These are phyloP conservation scores for Leccinum uliginosum DNA, from an alignment of 768 basidiomycete species.

Conservation along the genomic window DNA sequence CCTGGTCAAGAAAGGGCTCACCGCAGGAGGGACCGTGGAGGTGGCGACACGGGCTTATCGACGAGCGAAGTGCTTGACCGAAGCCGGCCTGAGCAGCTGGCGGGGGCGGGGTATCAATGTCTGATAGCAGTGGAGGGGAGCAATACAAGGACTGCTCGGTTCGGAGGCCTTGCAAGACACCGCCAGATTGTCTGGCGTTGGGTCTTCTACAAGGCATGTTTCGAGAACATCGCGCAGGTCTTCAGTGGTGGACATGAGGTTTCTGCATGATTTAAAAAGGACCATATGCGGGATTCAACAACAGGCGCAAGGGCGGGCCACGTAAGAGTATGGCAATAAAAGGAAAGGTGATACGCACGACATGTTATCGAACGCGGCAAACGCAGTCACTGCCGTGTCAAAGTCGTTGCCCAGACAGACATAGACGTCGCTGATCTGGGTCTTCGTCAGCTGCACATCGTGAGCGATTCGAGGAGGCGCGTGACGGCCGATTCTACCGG, in stretches of 20 bases:
- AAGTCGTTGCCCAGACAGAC: conserved; percentile 97
- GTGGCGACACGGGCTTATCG: conserved; percentile 55
- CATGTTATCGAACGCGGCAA: conserved; percentile 81
- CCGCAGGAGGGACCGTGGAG: conserved; percentile 41
- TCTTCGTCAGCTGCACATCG: conserved; percentile 75
- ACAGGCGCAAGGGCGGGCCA: not conserved
- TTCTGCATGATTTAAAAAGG: conserved; percentile 42
- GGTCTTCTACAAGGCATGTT: conserved; percentile 87
- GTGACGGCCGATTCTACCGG: conserved; percentile 90
- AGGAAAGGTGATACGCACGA: conserved; percentile 54
- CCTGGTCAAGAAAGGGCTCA: conserved; percentile 30
- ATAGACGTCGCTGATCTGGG: conserved; percentile 92
- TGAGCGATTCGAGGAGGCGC: conserved; percentile 82
- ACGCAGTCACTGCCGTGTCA: conserved; percentile 88
- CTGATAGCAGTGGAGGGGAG: conserved; percentile 1
- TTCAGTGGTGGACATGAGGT: conserved; percentile 82
- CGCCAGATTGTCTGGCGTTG: conserved; percentile 78
- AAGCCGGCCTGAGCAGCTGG: conserved; percentile 38
- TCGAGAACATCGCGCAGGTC: conserved; percentile 88
- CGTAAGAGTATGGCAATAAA: conserved; percentile 4
- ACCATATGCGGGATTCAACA: conserved; percentile 12
- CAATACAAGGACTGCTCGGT: conserved; percentile 88
- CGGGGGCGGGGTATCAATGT: conserved; percentile 25
- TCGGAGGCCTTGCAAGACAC: conserved; percentile 89
- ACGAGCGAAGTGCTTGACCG: conserved; percentile 76